Evolutionary conservation across 1,284 basidiomycete species (phyloP), one percentile per base, ranked within the genome.

Genomic region (Omphalotus olearius): DNA sequence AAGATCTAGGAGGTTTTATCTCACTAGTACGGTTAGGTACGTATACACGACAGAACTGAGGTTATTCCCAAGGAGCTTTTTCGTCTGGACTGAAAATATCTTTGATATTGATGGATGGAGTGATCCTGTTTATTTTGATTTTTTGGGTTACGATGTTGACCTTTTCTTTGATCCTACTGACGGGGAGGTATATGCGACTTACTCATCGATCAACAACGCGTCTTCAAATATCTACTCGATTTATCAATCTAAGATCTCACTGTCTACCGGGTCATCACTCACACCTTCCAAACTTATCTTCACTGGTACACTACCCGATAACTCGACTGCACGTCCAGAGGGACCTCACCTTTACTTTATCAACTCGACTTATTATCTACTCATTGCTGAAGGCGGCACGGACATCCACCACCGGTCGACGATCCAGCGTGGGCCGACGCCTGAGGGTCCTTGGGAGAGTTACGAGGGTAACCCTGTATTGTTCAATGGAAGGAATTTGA

Each of bases 371-470:
- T 75, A 73, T 52, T 74, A 73, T 47, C 60, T 75, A 17, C 60
- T 74, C 39, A 70, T 74, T 50, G 73, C 72, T 11, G 72, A 75
- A 67, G 72, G 70, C 67, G 67, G 69, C 0, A 65, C 69, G 4
- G 66, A 60, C 13, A 55, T 62, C 13, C 55, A 62, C n/a, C 70
- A 72, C 47, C 64, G 64, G 5, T 53, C 65, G 4, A 70, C 70
- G 1, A 67, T 72, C 16, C 69, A 72, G 51, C 62, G 69, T 1
- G 68, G 69, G 0, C 67, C 68, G 13, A 66, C 66, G 16, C 67
- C 69, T 10, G 66, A 70, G 4, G 72, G 71, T 3, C 69, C 70
- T 36, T 70, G 69, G 69, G 69, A 71, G 56, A 67, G 57, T 58
- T 69, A 71, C 43, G 67, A 69, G 2, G 61, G 59, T 10, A 74